phyloP scores from a whole-genome alignment of 75 land plant genomes.

The Chamaecyparis obtusa region DNA sequence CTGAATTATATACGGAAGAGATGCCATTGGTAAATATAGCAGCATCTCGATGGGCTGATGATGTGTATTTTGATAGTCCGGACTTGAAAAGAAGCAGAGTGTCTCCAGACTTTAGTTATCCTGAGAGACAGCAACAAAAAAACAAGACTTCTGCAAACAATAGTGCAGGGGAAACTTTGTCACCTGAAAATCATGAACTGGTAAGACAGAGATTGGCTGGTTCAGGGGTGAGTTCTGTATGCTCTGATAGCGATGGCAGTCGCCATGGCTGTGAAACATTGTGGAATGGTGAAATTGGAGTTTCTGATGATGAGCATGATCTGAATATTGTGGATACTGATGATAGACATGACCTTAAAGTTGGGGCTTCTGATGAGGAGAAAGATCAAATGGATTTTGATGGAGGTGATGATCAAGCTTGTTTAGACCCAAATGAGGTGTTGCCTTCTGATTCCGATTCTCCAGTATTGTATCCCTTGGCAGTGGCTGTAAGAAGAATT shows the following conservation, averaged over 20 bases:
- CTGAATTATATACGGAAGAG: background rate
- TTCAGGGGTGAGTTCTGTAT: background rate
- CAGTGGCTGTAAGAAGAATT: background rate
- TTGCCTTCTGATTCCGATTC: background rate
- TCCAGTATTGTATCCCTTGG: background rate
- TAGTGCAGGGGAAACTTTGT: background rate
- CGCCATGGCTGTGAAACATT: background rate
- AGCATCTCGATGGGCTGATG: background rate
- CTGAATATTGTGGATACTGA: background rate
- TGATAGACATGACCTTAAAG: background rate
- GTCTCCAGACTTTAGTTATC: too few relatives aligned
- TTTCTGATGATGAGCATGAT: background rate
- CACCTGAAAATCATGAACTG: background rate
- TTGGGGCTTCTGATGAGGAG: background rate
- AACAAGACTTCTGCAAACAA: background rate
- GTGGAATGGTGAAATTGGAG: background rate
- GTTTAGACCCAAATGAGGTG: background rate
- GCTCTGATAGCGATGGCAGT: background rate
- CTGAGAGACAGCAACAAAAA: background rate
- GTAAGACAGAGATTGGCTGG: background rate
- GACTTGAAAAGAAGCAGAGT: background rate
- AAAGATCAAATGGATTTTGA: background rate
- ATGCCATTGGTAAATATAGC: background rate
- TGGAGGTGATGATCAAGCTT: background rate
- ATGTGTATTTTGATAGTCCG: background rate